Evolutionary conservation across 2,329 filamentous ascomycete genomes (phyloP).

Genomic region (Xylaria sp.): DNA sequence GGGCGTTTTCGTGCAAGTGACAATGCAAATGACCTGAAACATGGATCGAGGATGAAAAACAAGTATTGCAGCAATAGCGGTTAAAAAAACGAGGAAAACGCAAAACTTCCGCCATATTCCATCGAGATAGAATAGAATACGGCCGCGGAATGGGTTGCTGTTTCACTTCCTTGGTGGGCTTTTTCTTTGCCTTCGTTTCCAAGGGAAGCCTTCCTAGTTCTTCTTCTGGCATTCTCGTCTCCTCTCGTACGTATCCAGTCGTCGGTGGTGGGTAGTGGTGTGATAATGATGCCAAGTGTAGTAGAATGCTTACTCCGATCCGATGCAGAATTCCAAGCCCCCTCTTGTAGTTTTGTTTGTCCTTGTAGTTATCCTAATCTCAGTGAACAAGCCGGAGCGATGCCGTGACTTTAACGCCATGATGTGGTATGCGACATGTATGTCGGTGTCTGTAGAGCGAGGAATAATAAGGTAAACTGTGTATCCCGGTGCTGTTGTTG

Average conservation of each 20-base stretch:
- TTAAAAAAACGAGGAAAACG: conserved; percentile 33
- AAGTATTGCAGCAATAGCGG: conserved; percentile 23
- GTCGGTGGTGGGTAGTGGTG: conserved; percentile 10
- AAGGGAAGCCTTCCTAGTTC: conserved; percentile 12
- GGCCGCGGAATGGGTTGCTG: conserved; percentile 14
- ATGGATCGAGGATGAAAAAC: conserved; percentile 24
- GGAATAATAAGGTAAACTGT: conserved; percentile 17
- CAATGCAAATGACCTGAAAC: conserved; percentile 7
- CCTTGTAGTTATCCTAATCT: conserved; percentile 30
- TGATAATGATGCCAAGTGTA: conserved; percentile 28
- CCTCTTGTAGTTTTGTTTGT: conserved; percentile 21
- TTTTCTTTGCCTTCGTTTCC: conserved; percentile 6
- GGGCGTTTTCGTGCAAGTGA: conserved; percentile 11
- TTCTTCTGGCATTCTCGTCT: conserved; percentile 4
- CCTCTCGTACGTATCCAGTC: not conserved
- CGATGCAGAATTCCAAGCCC: conserved; percentile 38
- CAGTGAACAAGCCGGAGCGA: conserved; percentile 17
- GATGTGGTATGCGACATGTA: conserved; percentile 23
- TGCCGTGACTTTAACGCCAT: conserved; percentile 23
- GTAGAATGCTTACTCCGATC: conserved; percentile 40
- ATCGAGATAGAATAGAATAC: not conserved
- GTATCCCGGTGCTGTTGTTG: conserved; percentile 17
- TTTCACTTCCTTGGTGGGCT: not conserved
- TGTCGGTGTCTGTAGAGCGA: conserved; percentile 19
- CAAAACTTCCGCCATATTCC: not conserved